Evolutionary conservation across 2,329 filamentous ascomycete species (phyloP).

Genomic region (Tolypocladium guangdongense): DNA sequence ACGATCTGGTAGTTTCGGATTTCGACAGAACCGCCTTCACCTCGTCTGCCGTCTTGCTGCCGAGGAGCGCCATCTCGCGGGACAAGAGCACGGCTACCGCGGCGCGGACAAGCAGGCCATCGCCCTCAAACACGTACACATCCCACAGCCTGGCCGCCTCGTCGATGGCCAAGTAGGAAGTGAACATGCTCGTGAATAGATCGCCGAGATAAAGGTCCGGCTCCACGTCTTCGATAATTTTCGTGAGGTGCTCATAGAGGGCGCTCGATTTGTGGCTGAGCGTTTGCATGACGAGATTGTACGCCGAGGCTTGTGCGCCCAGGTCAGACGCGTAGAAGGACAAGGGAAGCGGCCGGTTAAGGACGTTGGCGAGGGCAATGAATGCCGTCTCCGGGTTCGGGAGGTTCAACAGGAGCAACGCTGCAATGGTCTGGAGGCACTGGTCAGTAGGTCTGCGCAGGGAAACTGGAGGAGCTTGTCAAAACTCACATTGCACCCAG

Average conservation of each 20-base stretch:
- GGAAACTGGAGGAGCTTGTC: neutral
- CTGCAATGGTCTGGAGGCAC: slow-evolving; percentile 51
- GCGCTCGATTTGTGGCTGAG: slow-evolving; percentile 52
- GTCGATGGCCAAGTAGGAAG: slow-evolving; percentile 52
- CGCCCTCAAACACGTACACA: slow-evolving; percentile 73
- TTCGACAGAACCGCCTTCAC: slow-evolving; percentile 26
- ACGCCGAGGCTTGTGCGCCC: slow-evolving; percentile 57
- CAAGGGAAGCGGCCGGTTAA: slow-evolving; percentile 64
- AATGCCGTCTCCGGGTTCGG: slow-evolving; percentile 54
- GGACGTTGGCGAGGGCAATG: slow-evolving; percentile 61
- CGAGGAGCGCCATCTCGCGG: slow-evolving; percentile 40
- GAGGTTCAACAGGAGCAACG: slow-evolving; percentile 62
- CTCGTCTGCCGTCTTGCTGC: slow-evolving; percentile 32
- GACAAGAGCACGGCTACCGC: slow-evolving; percentile 55
- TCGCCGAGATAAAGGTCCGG: slow-evolving; percentile 45
- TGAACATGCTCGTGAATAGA: slow-evolving; percentile 56
- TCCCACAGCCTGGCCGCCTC: slow-evolving; percentile 68
- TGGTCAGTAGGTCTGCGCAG: neutral
- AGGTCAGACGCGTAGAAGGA: slow-evolving; percentile 64
- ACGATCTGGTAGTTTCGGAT: slow-evolving; percentile 16
- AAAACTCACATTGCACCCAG: slow-evolving; percentile 58
- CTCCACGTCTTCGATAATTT: slow-evolving; percentile 31
- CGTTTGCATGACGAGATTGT: slow-evolving; percentile 57
- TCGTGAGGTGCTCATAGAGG: slow-evolving; percentile 54
- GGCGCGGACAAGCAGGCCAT: slow-evolving; percentile 58